Evolutionary conservation across 331 rosid genomes (phyloP), one percentile per base, ranked within the genome.

Genomic region (Arachis monticola): DNA sequence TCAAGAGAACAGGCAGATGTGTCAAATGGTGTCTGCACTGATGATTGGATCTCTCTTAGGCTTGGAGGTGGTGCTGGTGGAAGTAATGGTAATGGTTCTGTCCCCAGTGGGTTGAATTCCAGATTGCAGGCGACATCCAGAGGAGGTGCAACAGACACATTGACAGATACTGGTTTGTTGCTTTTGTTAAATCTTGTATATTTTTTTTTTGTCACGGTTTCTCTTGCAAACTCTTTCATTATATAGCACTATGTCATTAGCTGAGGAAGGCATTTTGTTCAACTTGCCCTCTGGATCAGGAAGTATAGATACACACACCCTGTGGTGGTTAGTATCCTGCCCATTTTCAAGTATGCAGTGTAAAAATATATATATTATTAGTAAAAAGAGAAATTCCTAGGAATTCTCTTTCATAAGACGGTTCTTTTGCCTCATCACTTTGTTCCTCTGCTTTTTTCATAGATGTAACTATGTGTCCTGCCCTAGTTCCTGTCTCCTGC

Each of bases 31-130:
- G 93, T 85, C 70, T 89, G 83, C 59, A 79, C 83, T 2, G 98
- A 92, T 62, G 98, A 92, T 66, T 95, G 99, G 99, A 85, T 90
- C 70, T 90, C 99, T 83, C 93, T 95, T 64, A 83, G 96, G 75
- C 96, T 95, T 75, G 99, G 99, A 61, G 98, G 84, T 55, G 88
- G 90, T 76, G 81, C 88, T 7, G 64, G 83, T 81, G 89, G 88
- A 75, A 70, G 74, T 81, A 92, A 85, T 56, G 90, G 85, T 11
- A 86, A 85, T 48, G 67, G 86, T 42, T 76, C 87, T 1, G 47
- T 86, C 32, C 65, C 89, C 64, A 87, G 80, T 84, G 94, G 83
- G 72, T 82, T 88, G 76, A 79, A 74, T 82, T 70, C 91, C 3
- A 84, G 89, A 71, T 84, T 74, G 56, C 93, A 95, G 76, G 64